Conservation (phyloP, 306 rosid species). For the Benincasa hispida region DNA sequence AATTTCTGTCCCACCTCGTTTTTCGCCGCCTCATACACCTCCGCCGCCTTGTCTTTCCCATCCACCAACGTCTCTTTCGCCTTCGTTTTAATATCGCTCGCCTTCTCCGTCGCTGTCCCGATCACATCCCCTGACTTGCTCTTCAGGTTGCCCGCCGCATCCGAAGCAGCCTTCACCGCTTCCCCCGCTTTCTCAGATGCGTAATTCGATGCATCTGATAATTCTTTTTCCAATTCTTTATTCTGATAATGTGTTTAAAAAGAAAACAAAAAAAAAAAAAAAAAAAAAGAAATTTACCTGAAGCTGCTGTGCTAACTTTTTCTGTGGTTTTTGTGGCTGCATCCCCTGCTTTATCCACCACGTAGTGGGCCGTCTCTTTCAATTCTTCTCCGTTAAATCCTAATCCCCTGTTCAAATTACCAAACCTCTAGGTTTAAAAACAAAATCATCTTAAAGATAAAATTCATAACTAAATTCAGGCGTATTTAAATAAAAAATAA, state of each 20-base stretch:
- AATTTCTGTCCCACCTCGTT: too few species aligned
- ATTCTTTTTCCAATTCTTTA: too few species aligned
- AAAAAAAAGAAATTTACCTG: constrained; percentile 32
- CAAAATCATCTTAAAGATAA: too few species aligned
- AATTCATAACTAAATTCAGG: too few species aligned
- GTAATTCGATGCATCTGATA: constrained; percentile 27
- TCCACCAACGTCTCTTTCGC: not conserved
- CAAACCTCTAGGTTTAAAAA: too few species aligned
- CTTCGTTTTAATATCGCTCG: too few species aligned
- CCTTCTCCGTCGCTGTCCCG: not conserved
- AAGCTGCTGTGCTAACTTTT: constrained; percentile 24
- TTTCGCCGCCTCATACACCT: constrained; percentile 7
- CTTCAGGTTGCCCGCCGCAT: constrained; percentile 13
- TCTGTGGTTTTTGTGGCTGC: constrained; percentile 33
- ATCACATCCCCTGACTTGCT: not conserved
- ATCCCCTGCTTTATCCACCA: constrained; percentile 21
- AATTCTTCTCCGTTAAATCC: not conserved
- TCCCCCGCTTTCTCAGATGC: constrained; percentile 22
- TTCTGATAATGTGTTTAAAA: too few species aligned
- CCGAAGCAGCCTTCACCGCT: constrained; percentile 12
- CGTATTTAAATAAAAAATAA: too few species aligned
- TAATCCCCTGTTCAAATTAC: not conserved
- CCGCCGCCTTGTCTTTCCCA: constrained; percentile 13
- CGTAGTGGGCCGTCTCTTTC: constrained; percentile 4
- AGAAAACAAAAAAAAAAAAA: too few species aligned